phyloP scores from a whole-genome alignment of 768 basidiomycete species.

The Boletus rubroflammeus region DNA sequence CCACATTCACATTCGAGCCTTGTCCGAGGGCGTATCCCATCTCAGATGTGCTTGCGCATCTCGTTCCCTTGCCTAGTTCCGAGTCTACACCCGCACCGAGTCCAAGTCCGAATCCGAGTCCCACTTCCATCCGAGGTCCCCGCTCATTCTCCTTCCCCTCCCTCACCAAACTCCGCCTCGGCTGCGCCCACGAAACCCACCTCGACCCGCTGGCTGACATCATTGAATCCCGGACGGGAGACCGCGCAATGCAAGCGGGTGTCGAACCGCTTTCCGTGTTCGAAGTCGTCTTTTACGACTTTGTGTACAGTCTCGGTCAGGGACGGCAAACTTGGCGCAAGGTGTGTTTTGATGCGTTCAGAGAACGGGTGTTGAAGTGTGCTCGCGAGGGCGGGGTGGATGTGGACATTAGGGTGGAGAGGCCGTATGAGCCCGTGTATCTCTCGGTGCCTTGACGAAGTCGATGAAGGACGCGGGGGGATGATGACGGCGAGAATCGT shows the following conservation, averaged over 20 bases:
- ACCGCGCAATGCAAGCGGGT: constrained; percentile 4
- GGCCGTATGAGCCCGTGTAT: constrained; percentile 27
- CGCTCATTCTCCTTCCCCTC: constrained; percentile 8
- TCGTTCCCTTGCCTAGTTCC: background rate
- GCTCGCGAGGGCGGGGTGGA: constrained; percentile 22
- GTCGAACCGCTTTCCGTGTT: constrained; percentile 14
- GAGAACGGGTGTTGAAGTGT: constrained; percentile 17
- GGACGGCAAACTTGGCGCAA: constrained; percentile 13
- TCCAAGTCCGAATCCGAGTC: background rate
- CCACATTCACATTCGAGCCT: constrained; percentile 24
- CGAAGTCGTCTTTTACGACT: constrained; percentile 26
- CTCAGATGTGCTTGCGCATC: constrained; percentile 16
- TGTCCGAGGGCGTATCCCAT: constrained; percentile 17
- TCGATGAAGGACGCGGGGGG: background rate
- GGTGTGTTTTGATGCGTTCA: constrained; percentile 19
- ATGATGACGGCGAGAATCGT: background rate
- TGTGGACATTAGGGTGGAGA: constrained; percentile 23
- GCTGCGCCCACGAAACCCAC: constrained; percentile 21
- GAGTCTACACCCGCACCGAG: background rate
- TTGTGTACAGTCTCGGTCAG: constrained; percentile 10
- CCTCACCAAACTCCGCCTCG: constrained; percentile 19
- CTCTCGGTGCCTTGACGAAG: constrained; percentile 11
- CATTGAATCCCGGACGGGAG: constrained; percentile 17
- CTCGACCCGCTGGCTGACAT: constrained; percentile 15
- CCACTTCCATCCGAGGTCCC: background rate